Evolutionary conservation across 306 rosid genomes (phyloP).

Genomic region (Dicorynia guianensis): DNA sequence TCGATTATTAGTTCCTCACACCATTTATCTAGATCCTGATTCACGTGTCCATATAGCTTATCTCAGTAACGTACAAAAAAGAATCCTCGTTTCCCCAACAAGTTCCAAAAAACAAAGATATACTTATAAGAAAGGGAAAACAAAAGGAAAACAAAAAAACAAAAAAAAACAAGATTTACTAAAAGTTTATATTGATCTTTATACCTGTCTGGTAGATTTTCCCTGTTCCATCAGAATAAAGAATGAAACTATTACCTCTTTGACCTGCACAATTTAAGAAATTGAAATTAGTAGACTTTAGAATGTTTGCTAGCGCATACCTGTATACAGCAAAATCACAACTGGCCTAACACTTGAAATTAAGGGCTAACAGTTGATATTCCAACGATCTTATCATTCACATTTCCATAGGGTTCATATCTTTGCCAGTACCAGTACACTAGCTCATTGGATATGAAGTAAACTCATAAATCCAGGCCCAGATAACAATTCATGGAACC

Average conservation of each 20-base stretch:
- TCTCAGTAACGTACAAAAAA: constrained; percentile 5
- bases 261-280: constrained; percentile 64
- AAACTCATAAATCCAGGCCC: not conserved
- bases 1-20: constrained; percentile 85
- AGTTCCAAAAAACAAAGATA: not conserved
- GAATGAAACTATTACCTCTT: constrained; percentile 87
- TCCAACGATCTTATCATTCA: not conserved
- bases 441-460: constrained; percentile 12
- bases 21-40: constrained; percentile 78
- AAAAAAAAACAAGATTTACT: not conserved
- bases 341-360: constrained; percentile 3
- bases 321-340: constrained; percentile 8
- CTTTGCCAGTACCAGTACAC: not conserved
- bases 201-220: constrained; percentile 76
- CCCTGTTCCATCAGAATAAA: constrained; percentile 91
- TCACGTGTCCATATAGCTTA: constrained; percentile 32
- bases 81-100: constrained; percentile 17
- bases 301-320: not conserved
- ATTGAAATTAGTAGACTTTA: constrained; percentile 9
- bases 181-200: constrained; percentile 17
- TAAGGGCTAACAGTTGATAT: not conserved
- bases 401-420: not conserved
- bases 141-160: not conserved
- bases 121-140: not conserved
- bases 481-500: not conserved